A percentile compares a stretch with the other conserved stretches of the same genome.
Evolutionary conservation across 176 grass and related monocot genomes (phyloP).

Genomic region (Canna indica): DNA sequence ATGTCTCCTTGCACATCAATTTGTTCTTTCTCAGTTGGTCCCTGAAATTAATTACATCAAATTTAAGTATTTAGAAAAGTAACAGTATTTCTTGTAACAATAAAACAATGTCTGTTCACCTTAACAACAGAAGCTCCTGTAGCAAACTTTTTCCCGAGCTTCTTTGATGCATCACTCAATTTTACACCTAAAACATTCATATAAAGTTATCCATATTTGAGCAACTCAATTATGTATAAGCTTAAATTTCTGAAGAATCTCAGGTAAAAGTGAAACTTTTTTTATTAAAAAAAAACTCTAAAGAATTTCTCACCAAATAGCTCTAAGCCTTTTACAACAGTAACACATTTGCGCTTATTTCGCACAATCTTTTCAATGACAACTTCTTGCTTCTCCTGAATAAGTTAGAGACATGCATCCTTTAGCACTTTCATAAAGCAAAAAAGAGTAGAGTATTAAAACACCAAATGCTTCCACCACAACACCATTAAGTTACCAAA

Average conservation of each 20-base stretch:
- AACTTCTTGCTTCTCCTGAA: conserved; percentile 89
- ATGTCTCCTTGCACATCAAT: conserved; percentile 99
- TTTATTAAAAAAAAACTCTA: conserved; percentile 3
- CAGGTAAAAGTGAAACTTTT: not conserved
- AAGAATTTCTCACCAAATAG: conserved; percentile 61
- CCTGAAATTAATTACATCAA: conserved; percentile 32
- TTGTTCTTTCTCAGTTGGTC: conserved; percentile 97
- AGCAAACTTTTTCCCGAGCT: conserved; percentile 98
- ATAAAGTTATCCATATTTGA: conserved; percentile 16
- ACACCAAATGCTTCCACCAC: not conserved
- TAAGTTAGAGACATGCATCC: not conserved
- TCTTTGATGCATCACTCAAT: conserved; percentile 93
- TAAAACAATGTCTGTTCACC: conserved; percentile 26
- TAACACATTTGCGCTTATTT: conserved; percentile 99
- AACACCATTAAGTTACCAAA: too few species aligned
- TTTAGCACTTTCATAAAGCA: not conserved
- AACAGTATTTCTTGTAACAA: conserved; percentile 2
- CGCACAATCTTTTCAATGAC: conserved; percentile 98
- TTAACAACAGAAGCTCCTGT: conserved; percentile 98
- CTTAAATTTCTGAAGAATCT: not conserved
- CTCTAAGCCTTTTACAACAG: conserved; percentile 95
- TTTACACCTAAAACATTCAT: conserved; percentile 55
- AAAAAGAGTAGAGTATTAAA: not conserved
- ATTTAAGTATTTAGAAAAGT: not conserved
- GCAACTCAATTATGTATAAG: not conserved